Evolutionary conservation across 768 basidiomycete species (phyloP).

Genomic region (Podaxis sp.): DNA sequence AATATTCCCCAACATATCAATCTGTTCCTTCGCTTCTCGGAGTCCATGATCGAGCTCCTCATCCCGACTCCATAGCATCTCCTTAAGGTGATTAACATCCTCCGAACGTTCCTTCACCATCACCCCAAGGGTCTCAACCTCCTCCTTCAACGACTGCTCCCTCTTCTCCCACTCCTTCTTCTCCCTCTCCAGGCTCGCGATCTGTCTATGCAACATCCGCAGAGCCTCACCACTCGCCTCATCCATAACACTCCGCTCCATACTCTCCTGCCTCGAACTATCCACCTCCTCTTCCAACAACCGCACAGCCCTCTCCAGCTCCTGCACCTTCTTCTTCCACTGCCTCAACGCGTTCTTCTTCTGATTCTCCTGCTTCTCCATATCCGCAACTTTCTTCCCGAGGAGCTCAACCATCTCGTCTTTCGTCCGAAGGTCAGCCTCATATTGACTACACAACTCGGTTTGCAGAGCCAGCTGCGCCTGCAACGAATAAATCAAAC

Average conservation of each 20-base stretch:
- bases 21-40: conserved; percentile 56
- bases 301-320: conserved; percentile 67
- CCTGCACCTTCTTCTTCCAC: conserved; percentile 79
- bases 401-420: conserved; percentile 72
- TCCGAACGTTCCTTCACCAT: conserved; percentile 44
- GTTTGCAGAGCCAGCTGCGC: conserved; percentile 75
- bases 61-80: conserved; percentile 45
- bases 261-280: conserved; percentile 73
- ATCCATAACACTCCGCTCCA: conserved; percentile 83
- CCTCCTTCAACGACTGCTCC: conserved; percentile 41
- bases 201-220: conserved; percentile 76
- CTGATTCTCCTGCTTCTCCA: conserved; percentile 66
- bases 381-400: conserved; percentile 47
- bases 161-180: conserved; percentile 45
- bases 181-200: conserved; percentile 73
- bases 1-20: conserved; percentile 54
- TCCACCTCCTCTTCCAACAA: conserved; percentile 87
- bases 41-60: conserved; percentile 58
- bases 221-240: conserved; percentile 79
- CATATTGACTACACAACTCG: conserved; percentile 75
- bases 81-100: conserved; percentile 44
- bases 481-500: conserved; percentile 68
- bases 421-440: conserved; percentile 69
- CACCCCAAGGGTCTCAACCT: conserved; percentile 51
- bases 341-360: conserved; percentile 50